Conservation (phyloP, 352 stramenopile species). For the Blastocystis sp. region DNA sequence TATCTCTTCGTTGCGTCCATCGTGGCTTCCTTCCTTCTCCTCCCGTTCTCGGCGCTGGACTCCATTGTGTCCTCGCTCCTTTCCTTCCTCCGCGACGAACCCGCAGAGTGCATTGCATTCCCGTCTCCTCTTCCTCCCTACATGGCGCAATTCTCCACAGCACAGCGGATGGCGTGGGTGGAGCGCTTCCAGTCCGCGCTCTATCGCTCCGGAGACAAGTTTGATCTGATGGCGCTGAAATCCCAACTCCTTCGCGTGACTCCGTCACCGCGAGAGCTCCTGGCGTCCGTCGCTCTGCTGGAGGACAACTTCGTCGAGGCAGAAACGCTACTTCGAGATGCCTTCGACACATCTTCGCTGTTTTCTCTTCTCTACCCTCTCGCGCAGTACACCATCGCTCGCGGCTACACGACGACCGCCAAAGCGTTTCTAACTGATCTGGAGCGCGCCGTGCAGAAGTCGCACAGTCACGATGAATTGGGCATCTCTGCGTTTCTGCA, state of each 20-base stretch:
- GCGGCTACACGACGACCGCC: neutral
- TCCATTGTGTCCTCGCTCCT: neutral
- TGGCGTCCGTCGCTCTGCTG: conserved; percentile 6
- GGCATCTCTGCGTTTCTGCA: neutral
- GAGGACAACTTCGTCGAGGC: neutral
- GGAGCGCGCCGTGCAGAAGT: neutral
- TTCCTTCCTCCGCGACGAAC: neutral
- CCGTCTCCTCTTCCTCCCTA: conserved; percentile 18
- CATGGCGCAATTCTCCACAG: conserved; percentile 17
- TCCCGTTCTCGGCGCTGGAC: neutral
- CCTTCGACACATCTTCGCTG: neutral
- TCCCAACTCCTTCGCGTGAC: neutral
- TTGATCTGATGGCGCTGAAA: neutral
- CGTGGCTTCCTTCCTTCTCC: conserved; percentile 16
- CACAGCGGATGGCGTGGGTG: conserved; percentile 22
- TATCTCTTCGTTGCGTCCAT: conserved; percentile 19
- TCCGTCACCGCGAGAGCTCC: neutral
- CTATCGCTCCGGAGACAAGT: conserved; percentile 4
- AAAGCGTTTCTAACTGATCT: neutral
- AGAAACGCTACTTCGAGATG: neutral
- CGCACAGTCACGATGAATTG: neutral
- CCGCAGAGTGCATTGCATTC: neutral
- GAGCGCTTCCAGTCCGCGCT: neutral
- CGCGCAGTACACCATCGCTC: neutral
- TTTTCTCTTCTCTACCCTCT: conserved; percentile 37